phyloP scores from a whole-genome alignment of 495 filamentous ascomycete genomes.

The Penicillium bialowiezense region DNA sequence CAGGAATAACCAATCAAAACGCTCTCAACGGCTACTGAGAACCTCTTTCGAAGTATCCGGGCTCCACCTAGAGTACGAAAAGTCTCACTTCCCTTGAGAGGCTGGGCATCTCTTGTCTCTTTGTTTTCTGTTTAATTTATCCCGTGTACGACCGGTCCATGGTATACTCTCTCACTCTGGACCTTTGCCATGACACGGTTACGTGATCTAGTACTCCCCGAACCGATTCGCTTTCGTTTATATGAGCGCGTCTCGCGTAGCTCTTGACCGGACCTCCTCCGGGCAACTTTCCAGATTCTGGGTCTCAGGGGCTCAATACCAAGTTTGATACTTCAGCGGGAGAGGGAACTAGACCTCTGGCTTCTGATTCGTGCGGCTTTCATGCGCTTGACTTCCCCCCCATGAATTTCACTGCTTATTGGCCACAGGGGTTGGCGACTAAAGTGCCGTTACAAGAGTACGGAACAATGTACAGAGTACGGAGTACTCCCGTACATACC shows the following conservation, averaged over 20 bases:
- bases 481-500: no score
- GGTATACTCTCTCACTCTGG: background rate
- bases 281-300: background rate
- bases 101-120: background rate
- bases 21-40: no score
- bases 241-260: background rate
- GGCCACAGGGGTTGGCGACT: background rate
- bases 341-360: background rate
- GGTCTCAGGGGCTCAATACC: conserved; percentile 16
- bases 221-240: background rate
- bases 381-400: conserved; percentile 8
- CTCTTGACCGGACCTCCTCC: no score
- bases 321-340: conserved; percentile 22
- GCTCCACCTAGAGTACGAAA: conserved; percentile 3
- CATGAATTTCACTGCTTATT: conserved; percentile 4
- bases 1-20: no score
- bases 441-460: no score
- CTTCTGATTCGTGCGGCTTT: conserved; percentile 19
- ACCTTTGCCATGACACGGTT: background rate
- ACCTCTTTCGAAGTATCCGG: no score
- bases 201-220: conserved; percentile 7
- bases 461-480: no score
- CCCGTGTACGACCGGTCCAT: conserved; percentile 10
- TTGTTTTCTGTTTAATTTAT: background rate
- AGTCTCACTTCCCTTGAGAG: background rate